Percentiles rank a stretch among this genome's conserved stretches.
Conservation (phyloP, 2,329 filamentous ascomycete genomes). For the Epichloe sylvatica region DNA sequence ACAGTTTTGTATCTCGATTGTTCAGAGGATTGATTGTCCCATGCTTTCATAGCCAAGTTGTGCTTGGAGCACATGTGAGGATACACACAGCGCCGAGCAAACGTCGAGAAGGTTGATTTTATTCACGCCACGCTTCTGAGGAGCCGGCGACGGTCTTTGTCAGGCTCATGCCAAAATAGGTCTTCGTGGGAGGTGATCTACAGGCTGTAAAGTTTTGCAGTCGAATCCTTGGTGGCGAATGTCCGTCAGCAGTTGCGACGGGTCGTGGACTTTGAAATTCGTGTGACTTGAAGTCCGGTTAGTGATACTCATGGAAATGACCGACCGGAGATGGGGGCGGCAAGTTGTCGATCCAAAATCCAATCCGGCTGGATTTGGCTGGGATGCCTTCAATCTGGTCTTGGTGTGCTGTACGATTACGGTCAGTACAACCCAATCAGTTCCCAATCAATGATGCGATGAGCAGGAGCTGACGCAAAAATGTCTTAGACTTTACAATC, state of each 20-base stretch:
- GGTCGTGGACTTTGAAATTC: too few species aligned
- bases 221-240: background rate
- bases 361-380: background rate
- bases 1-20: too few species aligned
- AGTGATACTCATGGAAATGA: background rate
- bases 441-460: background rate
- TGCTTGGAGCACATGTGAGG: background rate
- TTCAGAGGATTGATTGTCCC: too few species aligned
- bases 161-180: background rate
- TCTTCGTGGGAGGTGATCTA: background rate
- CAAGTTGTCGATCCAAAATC: background rate
- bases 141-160: background rate
- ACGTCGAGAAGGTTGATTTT: background rate
- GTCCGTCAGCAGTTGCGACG: background rate
- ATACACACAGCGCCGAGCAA: background rate
- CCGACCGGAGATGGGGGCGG: background rate
- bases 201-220: background rate
- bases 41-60: too few species aligned
- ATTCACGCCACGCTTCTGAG: background rate
- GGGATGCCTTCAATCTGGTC: background rate
- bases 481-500: conserved; percentile 10
- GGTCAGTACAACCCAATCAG: background rate
- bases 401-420: background rate
- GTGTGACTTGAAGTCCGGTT: too few species aligned
- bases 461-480: background rate